Percentiles rank a stretch among this genome's conserved stretches.
phyloP scores from a whole-genome alignment of 2,329 filamentous ascomycete genomes.

The Fusarium mexicanum region DNA sequence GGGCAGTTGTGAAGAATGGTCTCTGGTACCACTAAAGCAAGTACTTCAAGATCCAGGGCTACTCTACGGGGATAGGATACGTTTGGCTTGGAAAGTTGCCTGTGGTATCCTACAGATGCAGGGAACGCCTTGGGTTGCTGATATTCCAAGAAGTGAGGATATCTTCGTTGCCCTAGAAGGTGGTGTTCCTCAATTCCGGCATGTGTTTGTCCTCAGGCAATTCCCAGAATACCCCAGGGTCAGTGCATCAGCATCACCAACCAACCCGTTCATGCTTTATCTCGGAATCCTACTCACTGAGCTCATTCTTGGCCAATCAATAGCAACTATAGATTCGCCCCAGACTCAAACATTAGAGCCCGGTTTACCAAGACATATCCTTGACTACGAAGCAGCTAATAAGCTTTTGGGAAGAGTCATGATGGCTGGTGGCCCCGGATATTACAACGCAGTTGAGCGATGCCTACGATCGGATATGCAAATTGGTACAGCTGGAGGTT shows the following conservation, averaged over 20 bases:
- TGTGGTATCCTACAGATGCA: neutral
- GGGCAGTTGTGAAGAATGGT: neutral
- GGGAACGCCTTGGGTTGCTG: neutral
- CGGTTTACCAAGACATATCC: neutral
- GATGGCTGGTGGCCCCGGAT: neutral
- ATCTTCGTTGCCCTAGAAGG: neutral
- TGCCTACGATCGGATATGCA: neutral
- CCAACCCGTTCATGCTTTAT: neutral
- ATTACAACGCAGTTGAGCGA: conserved; percentile 1
- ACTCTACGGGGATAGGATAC: neutral
- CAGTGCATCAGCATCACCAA: neutral
- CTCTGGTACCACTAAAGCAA: neutral
- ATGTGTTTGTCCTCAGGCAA: neutral
- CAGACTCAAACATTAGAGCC: neutral
- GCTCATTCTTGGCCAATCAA: neutral
- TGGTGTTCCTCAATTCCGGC: neutral
- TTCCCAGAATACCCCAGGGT: neutral
- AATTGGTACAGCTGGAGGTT: accelerated
- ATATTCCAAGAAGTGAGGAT: neutral
- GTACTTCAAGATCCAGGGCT: neutral
- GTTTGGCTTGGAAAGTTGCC: neutral
- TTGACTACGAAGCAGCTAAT: neutral
- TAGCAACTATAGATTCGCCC: neutral
- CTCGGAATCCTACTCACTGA: neutral
- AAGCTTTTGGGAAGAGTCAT: neutral